Evolutionary conservation across 2,329 filamentous ascomycete species (phyloP).

Genomic region (Zymoseptoria tritici): DNA sequence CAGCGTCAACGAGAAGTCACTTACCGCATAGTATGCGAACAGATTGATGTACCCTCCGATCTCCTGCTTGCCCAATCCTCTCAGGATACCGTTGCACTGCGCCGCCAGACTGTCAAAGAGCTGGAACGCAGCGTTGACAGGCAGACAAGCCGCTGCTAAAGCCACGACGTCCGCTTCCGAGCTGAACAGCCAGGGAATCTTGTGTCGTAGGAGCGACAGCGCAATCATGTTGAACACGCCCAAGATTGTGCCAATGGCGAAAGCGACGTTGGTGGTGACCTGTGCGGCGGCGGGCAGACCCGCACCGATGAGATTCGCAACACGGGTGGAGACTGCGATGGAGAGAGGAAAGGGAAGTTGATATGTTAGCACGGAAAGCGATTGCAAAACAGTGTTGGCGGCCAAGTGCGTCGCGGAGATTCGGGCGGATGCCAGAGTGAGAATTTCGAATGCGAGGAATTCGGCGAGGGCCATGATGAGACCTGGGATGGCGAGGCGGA

Average conservation of each 20-base stretch:
- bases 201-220: constrained; percentile 59
- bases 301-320: constrained; percentile 88
- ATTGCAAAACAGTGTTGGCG: constrained; percentile 78
- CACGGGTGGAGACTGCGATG: constrained; percentile 78
- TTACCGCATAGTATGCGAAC: constrained; percentile 68
- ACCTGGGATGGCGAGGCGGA: constrained; percentile 77
- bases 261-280: constrained; percentile 68
- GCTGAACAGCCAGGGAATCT: constrained; percentile 71
- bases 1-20: constrained; percentile 1
- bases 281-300: constrained; percentile 73
- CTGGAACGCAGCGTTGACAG: constrained; percentile 80
- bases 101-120: constrained; percentile 76
- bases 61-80: constrained; percentile 80
- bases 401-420: constrained; percentile 74
- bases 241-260: constrained; percentile 60
- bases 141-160: constrained; percentile 62
- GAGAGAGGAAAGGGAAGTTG: constrained; percentile 88
- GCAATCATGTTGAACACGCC: constrained; percentile 71
- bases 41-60: constrained; percentile 86
- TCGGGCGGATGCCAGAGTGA: constrained; percentile 74
- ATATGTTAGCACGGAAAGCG: constrained; percentile 71
- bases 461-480: constrained; percentile 93
- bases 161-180: constrained; percentile 57
- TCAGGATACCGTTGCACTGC: constrained; percentile 74
- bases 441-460: constrained; percentile 76